Conservation (phyloP, 495 filamentous ascomycete genomes). For the Sordaria brevicollis region DNA sequence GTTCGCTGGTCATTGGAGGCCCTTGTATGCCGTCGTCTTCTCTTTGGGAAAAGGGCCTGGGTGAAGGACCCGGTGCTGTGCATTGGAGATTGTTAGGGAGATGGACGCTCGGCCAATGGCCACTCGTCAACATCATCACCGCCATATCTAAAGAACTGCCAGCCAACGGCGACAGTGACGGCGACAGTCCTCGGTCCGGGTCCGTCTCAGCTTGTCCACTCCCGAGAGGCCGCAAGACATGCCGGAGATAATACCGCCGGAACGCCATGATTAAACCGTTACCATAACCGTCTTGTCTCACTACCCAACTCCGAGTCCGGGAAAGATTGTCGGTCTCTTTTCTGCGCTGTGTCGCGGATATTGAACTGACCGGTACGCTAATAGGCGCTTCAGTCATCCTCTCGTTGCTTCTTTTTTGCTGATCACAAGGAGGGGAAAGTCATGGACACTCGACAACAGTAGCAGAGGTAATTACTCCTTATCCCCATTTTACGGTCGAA, state of each 20-base stretch:
- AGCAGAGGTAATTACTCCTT: not conserved
- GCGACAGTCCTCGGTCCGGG: not conserved
- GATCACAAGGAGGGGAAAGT: not conserved
- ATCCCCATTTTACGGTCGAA: not conserved
- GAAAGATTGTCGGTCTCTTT: not conserved
- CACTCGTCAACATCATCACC: not conserved
- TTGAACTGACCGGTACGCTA: not conserved
- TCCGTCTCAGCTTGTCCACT: not conserved
- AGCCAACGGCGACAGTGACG: not conserved
- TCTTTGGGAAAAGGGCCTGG: not conserved
- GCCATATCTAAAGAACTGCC: not conserved
- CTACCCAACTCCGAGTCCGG: not conserved
- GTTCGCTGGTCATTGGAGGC: not conserved
- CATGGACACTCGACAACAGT: not conserved
- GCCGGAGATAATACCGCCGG: not conserved
- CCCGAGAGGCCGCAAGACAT: not conserved
- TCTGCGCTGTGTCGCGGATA: not conserved
- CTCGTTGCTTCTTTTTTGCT: not conserved
- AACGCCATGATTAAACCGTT: not conserved
- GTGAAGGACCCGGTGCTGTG: not conserved
- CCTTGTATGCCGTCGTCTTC: not conserved
- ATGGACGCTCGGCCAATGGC: too few species aligned
- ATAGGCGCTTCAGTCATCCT: not conserved
- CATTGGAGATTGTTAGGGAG: not conserved
- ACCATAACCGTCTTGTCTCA: not conserved